Percentiles rank a stretch among this genome's conserved stretches.
Conservation (phyloP, 1,284 basidiomycete species). For the Agaricales sp. region DNA sequence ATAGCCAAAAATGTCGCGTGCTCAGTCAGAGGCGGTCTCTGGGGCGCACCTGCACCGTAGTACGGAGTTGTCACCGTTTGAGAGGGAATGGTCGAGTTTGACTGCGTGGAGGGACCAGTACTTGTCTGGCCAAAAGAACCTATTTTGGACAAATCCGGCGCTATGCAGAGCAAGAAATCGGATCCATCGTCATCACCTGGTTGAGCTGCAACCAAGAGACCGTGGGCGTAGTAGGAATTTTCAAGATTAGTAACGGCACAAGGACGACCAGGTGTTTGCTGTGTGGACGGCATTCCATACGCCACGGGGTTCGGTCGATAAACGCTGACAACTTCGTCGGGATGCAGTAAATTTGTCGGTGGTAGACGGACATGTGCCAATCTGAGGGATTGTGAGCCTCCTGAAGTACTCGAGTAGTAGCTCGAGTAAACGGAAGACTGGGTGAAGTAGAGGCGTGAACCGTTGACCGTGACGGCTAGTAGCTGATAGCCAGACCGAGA, state of each 20-base stretch:
- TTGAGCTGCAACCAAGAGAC: conserved; percentile 58
- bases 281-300: conserved; percentile 35
- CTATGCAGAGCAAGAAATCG: conserved; percentile 66
- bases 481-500: conserved; percentile 63
- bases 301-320: conserved; percentile 30
- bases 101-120: conserved; percentile 30
- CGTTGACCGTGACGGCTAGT: conserved; percentile 72
- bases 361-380: conserved; percentile 74
- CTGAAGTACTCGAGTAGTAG: conserved; percentile 26
- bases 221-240: conserved; percentile 52
- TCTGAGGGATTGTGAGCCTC: conserved; percentile 41
- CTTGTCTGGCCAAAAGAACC: conserved; percentile 48
- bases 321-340: conserved; percentile 52
- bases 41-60: conserved; percentile 31
- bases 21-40: conserved; percentile 56
- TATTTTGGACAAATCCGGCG: conserved; percentile 68
- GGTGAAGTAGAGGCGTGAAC: conserved; percentile 74
- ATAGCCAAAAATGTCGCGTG: conserved; percentile 69
- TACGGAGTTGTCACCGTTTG: conserved; percentile 27
- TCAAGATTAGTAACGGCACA: conserved; percentile 45
- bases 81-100: conserved; percentile 22
- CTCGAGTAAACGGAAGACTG: conserved; percentile 36
- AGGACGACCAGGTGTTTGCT: conserved; percentile 37
- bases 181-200: conserved; percentile 62
- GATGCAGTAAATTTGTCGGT: conserved; percentile 65